Percentiles rank a stretch among this genome's conserved stretches.
These are phyloP conservation scores for Phytophthora aleatoria DNA, from an alignment of 352 stramenopile species.

Conservation along the genomic window DNA sequence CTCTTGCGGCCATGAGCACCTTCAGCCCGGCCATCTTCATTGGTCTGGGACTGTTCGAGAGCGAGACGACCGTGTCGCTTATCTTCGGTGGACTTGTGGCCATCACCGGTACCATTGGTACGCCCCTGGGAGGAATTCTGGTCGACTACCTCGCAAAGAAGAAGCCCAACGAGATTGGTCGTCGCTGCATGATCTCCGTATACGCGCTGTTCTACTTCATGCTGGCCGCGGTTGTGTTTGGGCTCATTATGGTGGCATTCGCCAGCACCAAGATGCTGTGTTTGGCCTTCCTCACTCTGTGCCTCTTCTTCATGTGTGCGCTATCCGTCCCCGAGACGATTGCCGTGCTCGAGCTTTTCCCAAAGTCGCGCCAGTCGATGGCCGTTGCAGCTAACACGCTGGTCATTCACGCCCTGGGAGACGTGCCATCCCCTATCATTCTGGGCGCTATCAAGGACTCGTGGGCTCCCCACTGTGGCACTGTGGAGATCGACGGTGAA, in stretches of 20 bases:
- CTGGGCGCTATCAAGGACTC: slow-evolving; percentile 93
- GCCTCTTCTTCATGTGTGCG: slow-evolving; percentile 79
- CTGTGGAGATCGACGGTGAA: slow-evolving; percentile 63
- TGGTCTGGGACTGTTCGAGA: slow-evolving; percentile 86
- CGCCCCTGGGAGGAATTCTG: slow-evolving; percentile 84
- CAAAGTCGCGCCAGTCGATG: slow-evolving; percentile 86
- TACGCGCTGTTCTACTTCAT: slow-evolving; percentile 78
- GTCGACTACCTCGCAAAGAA: slow-evolving; percentile 58
- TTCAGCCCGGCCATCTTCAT: slow-evolving; percentile 92
- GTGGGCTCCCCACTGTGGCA: slow-evolving; percentile 90
- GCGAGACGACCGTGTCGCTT: slow-evolving; percentile 81
- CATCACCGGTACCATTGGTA: slow-evolving; percentile 88
- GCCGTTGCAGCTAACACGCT: slow-evolving; percentile 92
- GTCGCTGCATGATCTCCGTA: slow-evolving; percentile 61
- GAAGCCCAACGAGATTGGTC: slow-evolving; percentile 32
- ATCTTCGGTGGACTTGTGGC: slow-evolving; percentile 88
- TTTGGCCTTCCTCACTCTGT: slow-evolving; percentile 69
- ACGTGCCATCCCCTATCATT: slow-evolving; percentile 94
- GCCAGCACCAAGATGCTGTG: slow-evolving; percentile 59
- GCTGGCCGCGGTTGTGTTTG: slow-evolving; percentile 53
- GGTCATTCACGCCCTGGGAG: slow-evolving; percentile 92
- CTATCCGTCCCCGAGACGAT: slow-evolving; percentile 84
- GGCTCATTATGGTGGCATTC: slow-evolving; percentile 66
- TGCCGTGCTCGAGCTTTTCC: slow-evolving; percentile 90
- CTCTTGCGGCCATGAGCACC: slow-evolving; percentile 80